Conservation (phyloP, 768 basidiomycete genomes). For the Paxillus rubicundulus region DNA sequence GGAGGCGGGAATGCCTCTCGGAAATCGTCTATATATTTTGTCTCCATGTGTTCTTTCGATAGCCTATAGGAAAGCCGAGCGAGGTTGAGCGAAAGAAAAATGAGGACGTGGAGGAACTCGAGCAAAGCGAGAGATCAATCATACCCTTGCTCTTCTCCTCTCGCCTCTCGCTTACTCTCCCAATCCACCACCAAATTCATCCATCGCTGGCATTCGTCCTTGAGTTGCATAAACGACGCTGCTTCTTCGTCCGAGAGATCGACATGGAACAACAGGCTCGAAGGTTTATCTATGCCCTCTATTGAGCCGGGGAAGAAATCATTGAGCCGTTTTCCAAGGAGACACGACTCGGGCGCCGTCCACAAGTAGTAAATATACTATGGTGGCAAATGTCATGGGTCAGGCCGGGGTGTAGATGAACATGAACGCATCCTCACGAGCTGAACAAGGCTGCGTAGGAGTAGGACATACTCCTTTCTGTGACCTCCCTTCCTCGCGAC, state of each 20-base stretch:
- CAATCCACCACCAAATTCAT: constrained; percentile 17
- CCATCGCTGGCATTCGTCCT: constrained; percentile 19
- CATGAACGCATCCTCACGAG: constrained; percentile 13
- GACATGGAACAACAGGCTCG: constrained; percentile 22
- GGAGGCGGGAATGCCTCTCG: constrained; percentile 19
- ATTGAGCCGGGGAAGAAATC: constrained; percentile 32
- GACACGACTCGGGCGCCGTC: constrained; percentile 27
- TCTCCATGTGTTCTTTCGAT: constrained; percentile 12
- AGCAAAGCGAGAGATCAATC: not conserved
- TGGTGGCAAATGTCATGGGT: not conserved
- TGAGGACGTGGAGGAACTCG: not conserved
- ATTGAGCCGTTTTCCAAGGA: constrained; percentile 18
- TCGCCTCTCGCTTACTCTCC: constrained; percentile 16
- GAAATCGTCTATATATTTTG: constrained; percentile 24
- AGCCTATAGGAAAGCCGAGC: constrained; percentile 3
- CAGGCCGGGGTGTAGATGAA: not conserved
- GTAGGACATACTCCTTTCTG: constrained; percentile 22
- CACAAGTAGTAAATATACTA: constrained; percentile 30
- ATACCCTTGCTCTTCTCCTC: constrained; percentile 7
- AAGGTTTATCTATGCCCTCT: constrained; percentile 7
- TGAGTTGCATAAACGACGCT: constrained; percentile 13
- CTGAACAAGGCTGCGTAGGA: constrained; percentile 20
- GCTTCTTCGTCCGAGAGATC: constrained; percentile 24
- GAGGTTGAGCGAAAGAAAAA: not conserved
- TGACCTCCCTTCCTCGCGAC: constrained; percentile 10